Percentiles rank a stretch among this genome's conserved stretches.
Evolutionary conservation across 129 eudicot species (phyloP).

Genomic region (sunflower (Helianthus annuus)): DNA sequence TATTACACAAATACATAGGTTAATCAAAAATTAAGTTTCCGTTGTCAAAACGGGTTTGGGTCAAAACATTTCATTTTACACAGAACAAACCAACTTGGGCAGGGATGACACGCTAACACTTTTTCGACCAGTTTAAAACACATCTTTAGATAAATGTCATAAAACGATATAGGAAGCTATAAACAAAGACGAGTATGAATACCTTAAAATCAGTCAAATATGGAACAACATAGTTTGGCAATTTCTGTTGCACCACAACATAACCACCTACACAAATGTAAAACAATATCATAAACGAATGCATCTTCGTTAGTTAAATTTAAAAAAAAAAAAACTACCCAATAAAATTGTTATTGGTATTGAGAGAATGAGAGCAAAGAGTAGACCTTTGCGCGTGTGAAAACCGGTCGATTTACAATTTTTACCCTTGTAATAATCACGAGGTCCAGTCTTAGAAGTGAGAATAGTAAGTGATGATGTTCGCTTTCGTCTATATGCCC

Average conservation of each 20-base stretch:
- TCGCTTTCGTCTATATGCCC: conserved; percentile 74
- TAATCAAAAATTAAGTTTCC: background rate
- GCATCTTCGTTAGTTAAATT: background rate
- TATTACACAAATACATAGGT: background rate
- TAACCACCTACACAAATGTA: conserved; percentile 60
- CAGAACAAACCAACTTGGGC: background rate
- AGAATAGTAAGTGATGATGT: conserved; percentile 81
- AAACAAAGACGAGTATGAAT: conserved; percentile 2
- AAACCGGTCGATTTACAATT: conserved; percentile 95
- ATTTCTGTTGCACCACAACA: conserved; percentile 72
- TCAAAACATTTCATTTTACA: background rate
- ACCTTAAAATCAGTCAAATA: conserved; percentile 91
- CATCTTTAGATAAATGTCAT: background rate
- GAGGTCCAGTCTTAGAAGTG: conserved; percentile 69
- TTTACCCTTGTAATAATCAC: conserved; percentile 87
- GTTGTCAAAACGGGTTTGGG: background rate
- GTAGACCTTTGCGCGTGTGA: conserved; percentile 89
- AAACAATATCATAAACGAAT: background rate
- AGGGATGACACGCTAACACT: background rate
- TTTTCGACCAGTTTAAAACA: background rate
- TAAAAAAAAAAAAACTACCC: background rate
- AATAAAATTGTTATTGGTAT: background rate
- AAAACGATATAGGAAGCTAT: background rate
- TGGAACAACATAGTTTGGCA: conserved; percentile 85
- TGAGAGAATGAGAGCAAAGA: background rate